Percentiles rank a stretch among this genome's conserved stretches.
These are phyloP conservation scores for Cryptosporidium ubiquitum DNA, from an alignment of 169 alveolate species.

Conservation along the genomic window DNA sequence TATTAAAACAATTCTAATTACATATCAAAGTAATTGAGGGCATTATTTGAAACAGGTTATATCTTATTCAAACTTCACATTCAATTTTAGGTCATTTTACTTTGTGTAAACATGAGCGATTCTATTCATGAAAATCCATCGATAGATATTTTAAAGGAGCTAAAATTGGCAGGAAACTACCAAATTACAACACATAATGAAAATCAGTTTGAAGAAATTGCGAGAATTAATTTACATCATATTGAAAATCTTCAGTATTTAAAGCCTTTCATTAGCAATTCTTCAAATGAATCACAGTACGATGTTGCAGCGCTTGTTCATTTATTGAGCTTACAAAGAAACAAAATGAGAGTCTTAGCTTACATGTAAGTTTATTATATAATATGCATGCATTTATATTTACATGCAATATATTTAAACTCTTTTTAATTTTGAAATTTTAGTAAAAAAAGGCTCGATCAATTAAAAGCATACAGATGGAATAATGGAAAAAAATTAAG, in stretches of 20 bases:
- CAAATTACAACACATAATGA: conserved; percentile 42
- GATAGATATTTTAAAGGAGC: conserved; percentile 42
- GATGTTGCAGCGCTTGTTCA: conserved; percentile 73
- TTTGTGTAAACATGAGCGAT: conserved; percentile 8
- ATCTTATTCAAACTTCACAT: no score
- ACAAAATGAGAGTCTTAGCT: conserved; percentile 58
- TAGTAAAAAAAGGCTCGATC: conserved; percentile 68
- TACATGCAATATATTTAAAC: neutral
- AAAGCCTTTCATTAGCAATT: conserved; percentile 62
- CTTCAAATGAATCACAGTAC: conserved; percentile 59
- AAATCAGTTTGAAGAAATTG: conserved; percentile 52
- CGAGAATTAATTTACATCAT: conserved; percentile 46
- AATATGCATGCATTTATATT: neutral
- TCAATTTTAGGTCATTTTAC: neutral
- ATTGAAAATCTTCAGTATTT: conserved; percentile 60
- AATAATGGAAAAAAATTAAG: conserved; percentile 25
- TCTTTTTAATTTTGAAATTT: neutral
- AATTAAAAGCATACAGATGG: conserved; percentile 60
- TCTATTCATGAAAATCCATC: conserved; percentile 55
- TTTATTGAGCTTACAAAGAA: conserved; percentile 49
- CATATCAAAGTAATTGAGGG: neutral
- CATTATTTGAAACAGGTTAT: neutral
- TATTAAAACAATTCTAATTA: no score
- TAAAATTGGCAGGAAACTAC: conserved; percentile 42
- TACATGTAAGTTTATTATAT: conserved; percentile 35